Percentiles rank a stretch among this genome's conserved stretches.
Evolutionary conservation across 2,329 filamentous ascomycete genomes (phyloP).

Genomic region (Phyllosticta paracitricarpa): DNA sequence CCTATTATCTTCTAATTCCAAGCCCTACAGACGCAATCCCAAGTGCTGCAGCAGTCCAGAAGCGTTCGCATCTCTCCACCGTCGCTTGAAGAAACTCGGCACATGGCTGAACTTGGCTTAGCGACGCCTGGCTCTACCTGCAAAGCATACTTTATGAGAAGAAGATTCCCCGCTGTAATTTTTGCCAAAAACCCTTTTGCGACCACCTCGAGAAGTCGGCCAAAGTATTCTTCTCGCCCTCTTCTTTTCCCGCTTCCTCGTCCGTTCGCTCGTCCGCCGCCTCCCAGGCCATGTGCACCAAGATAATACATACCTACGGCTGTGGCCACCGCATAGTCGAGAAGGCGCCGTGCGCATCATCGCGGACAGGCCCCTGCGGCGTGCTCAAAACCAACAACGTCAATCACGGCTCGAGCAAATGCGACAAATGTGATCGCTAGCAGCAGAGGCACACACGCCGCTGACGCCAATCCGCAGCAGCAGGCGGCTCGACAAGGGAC

Average conservation of each 20-base stretch:
- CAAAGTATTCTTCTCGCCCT: not conserved
- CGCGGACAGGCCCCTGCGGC: conserved; percentile 30
- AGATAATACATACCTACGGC: conserved; percentile 37
- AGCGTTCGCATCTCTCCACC: conserved; percentile 7
- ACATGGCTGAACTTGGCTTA: not conserved
- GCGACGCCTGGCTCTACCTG: not conserved
- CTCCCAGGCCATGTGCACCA: conserved; percentile 33
- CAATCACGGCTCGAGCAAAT: conserved; percentile 37
- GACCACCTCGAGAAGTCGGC: not conserved
- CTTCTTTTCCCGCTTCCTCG: conserved; percentile 11
- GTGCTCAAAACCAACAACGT: conserved; percentile 34
- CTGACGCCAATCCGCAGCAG: not conserved
- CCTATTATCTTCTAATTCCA: not conserved
- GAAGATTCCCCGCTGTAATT: not conserved
- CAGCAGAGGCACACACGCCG: conserved; percentile 18
- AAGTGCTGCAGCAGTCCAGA: conserved; percentile 6
- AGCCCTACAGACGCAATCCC: not conserved
- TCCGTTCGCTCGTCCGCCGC: no score
- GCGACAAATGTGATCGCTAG: conserved; percentile 35
- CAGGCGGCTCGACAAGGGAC: not conserved
- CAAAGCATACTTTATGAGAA: not conserved
- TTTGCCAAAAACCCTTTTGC: not conserved
- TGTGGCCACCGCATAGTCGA: conserved; percentile 36
- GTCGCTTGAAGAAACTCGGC: conserved; percentile 2
- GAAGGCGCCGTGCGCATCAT: conserved; percentile 36